Percentiles rank a stretch among this genome's conserved stretches.
Conservation (phyloP, 768 basidiomycete species). For the Gymnopilus dilepis region DNA sequence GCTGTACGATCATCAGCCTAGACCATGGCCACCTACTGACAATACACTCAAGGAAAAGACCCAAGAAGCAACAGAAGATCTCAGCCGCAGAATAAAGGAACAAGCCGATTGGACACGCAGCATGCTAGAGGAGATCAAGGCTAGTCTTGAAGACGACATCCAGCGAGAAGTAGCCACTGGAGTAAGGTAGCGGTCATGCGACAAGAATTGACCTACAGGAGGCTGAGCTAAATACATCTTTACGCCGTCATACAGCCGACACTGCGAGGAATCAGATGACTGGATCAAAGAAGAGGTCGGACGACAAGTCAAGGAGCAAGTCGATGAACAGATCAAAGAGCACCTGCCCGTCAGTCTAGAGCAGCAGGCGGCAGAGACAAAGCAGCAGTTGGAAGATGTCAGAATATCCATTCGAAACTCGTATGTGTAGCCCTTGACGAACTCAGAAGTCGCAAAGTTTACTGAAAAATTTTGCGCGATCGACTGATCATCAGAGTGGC, state of each 20-base stretch:
- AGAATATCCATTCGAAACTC: conserved; percentile 55
- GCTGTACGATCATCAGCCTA: background rate
- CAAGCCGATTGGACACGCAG: conserved; percentile 23
- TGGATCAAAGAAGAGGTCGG: conserved; percentile 46
- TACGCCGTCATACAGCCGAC: background rate
- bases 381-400: conserved; percentile 47
- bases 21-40: background rate
- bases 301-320: conserved; percentile 49
- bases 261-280: conserved; percentile 35
- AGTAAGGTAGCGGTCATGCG: conserved; percentile 19
- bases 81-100: conserved; percentile 24
- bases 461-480: background rate
- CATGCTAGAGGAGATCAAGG: conserved; percentile 17
- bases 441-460: background rate
- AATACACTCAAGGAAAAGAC: conserved; percentile 13
- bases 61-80: conserved; percentile 22
- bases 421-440: conserved; percentile 41
- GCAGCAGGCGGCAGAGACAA: conserved; percentile 49
- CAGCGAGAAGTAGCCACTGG: conserved; percentile 19
- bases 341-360: conserved; percentile 53
- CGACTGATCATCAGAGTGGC: conserved; percentile 43
- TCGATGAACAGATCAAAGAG: conserved; percentile 52
- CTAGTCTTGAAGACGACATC: conserved; percentile 24
- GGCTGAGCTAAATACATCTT: background rate
- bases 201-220: background rate